Conservation (phyloP, 2,329 filamentous ascomycete species). For the Pseudocercospora eumusae region DNA sequence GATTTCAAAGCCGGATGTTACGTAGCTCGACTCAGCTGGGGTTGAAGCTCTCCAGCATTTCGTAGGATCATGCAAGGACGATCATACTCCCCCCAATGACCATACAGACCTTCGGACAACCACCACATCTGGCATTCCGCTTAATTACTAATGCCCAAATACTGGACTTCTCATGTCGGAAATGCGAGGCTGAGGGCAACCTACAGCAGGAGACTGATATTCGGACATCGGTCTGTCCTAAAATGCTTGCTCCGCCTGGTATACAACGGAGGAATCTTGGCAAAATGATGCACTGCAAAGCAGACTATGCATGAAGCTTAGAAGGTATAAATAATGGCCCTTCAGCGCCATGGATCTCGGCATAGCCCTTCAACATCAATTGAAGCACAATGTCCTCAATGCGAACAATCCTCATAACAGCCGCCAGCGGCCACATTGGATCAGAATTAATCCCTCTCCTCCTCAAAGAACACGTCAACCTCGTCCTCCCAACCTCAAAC, state of each 20-base stretch:
- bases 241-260: neutral
- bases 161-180: neutral
- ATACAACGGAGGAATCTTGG: neutral
- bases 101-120: neutral
- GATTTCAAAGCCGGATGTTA: constrained; percentile 11
- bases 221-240: neutral
- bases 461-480: constrained; percentile 16
- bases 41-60: neutral
- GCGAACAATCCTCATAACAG: constrained; percentile 22
- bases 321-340: neutral
- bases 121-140: neutral
- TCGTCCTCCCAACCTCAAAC: constrained; percentile 24
- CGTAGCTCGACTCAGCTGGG: neutral
- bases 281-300: neutral
- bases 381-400: constrained; percentile 1
- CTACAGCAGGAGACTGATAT: neutral
- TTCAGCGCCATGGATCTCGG: too few relatives aligned
- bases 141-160: neutral
- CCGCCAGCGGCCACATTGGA: constrained; percentile 24
- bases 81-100: neutral
- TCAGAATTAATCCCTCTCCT: constrained; percentile 18
- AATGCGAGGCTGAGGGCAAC: neutral
- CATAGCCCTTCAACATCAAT: neutral
- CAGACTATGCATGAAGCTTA: too few relatives aligned
- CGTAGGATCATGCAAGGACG: neutral